phyloP scores from a whole-genome alignment of 371 early-diverging fungal species.

The Encephalitozoon intestinalis region DNA sequence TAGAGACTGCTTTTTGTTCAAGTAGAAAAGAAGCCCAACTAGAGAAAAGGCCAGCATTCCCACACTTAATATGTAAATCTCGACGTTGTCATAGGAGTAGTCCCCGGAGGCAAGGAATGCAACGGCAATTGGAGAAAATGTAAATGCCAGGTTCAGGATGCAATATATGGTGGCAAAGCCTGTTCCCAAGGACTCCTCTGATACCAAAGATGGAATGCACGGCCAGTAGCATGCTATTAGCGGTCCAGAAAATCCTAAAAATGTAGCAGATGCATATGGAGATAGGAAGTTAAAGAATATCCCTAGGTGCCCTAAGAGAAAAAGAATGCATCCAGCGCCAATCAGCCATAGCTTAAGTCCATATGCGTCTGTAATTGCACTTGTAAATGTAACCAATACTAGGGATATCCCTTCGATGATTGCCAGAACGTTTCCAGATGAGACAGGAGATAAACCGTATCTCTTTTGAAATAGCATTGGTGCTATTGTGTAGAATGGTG shows the following conservation, averaged over 20 bases:
- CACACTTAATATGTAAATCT: conserved; percentile 10
- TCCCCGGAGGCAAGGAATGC: conserved; percentile 11
- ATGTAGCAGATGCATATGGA: conserved; percentile 6
- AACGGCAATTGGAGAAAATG: conserved; percentile 48
- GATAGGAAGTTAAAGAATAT: conserved; percentile 20
- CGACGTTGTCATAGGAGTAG: conserved; percentile 13
- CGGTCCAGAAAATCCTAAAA: conserved; percentile 49
- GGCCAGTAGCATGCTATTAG: conserved; percentile 58
- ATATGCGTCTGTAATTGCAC: conserved; percentile 42
- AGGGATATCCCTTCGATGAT: conserved; percentile 47
- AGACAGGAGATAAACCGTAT: conserved; percentile 22
- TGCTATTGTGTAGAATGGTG: conserved; percentile 56
- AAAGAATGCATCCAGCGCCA: conserved; percentile 29
- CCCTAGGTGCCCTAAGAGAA: conserved; percentile 42
- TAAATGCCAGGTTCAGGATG: conserved; percentile 53
- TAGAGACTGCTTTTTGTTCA: conserved; percentile 15
- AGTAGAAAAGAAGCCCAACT: conserved; percentile 3
- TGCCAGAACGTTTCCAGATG: conserved; percentile 47
- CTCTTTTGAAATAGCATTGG: conserved; percentile 55
- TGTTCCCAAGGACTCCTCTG: conserved; percentile 37
- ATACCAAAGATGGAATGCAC: conserved; percentile 54
- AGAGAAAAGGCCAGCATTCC: background rate
- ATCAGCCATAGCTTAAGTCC: conserved; percentile 54
- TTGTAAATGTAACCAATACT: conserved; percentile 23
- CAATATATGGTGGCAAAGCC: conserved; percentile 54